Conservation (phyloP, 768 basidiomycete genomes). For the Mycena alexandri region DNA sequence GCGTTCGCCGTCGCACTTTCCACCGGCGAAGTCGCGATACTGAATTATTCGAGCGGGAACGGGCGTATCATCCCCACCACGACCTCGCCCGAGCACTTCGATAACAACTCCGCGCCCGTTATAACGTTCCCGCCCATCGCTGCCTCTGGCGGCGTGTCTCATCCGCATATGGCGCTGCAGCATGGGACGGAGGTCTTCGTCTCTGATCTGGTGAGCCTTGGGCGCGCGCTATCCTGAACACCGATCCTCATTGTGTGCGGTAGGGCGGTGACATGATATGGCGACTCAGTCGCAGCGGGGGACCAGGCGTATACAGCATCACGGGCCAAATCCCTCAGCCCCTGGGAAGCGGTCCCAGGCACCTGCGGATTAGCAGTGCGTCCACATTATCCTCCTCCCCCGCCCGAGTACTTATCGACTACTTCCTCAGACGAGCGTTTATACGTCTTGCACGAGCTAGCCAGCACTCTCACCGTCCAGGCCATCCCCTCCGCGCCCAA, state of each 20-base stretch:
- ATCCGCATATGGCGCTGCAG: conserved; percentile 77
- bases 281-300: conserved; percentile 63
- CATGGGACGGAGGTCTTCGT: conserved; percentile 69
- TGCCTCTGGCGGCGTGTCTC: conserved; percentile 57
- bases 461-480: conserved; percentile 60
- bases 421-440: conserved; percentile 54
- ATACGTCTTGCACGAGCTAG: conserved; percentile 60
- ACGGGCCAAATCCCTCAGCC: conserved; percentile 74
- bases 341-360: conserved; percentile 74
- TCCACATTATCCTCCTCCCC: background rate
- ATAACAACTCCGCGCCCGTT: conserved; percentile 49
- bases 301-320: conserved; percentile 62
- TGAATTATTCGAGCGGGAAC: conserved; percentile 71
- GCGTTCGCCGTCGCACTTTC: conserved; percentile 64
- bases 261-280: conserved; percentile 80
- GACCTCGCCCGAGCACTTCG: conserved; percentile 49
- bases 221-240: background rate
- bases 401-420: background rate
- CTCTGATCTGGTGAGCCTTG: conserved; percentile 68
- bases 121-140: conserved; percentile 66
- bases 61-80: conserved; percentile 65
- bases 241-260: background rate
- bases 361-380: conserved; percentile 54
- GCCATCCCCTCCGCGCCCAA: conserved; percentile 55
- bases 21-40: conserved; percentile 69